Evolutionary conservation across 139 green algal species (phyloP).

Genomic region (Coelastrella sp.): DNA sequence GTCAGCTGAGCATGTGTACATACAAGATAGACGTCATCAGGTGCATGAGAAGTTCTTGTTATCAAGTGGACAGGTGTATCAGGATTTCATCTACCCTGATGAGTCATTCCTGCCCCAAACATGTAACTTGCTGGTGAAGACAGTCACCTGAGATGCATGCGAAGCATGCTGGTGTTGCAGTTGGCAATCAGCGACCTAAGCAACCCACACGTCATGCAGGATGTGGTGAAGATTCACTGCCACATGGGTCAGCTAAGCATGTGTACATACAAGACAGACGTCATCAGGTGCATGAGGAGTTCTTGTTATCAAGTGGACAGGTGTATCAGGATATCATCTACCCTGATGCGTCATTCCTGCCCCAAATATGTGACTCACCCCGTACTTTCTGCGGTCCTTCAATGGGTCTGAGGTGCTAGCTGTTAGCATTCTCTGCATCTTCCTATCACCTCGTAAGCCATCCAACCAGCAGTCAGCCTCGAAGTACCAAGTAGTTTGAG

Average conservation of each 20-base stretch:
- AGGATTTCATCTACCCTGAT: background rate
- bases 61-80: no score
- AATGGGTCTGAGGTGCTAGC: constrained; percentile 5
- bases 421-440: constrained; percentile 17
- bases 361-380: background rate
- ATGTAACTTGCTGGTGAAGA: background rate
- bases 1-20: no score
- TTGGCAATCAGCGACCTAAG: no score
- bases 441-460: constrained; percentile 6
- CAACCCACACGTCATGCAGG: no score
- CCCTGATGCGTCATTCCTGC: background rate
- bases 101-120: background rate
- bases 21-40: no score
- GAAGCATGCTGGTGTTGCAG: background rate
- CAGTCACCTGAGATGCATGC: background rate
- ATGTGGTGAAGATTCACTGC: no score
- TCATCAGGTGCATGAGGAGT: no score
- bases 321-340: background rate
- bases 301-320: no score
- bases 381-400: background rate
- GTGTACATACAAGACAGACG: no score
- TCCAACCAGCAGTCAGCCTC: constrained; percentile 43
- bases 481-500: constrained; percentile 28
- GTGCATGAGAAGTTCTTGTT: no score
- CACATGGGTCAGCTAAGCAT: no score